A percentile compares a stretch with the other conserved stretches of the same genome.
These are phyloP conservation scores for Cutaneotrichosporon spelunceum DNA, from an alignment of 1,284 basidiomycete genomes.

Conservation along the genomic window DNA sequence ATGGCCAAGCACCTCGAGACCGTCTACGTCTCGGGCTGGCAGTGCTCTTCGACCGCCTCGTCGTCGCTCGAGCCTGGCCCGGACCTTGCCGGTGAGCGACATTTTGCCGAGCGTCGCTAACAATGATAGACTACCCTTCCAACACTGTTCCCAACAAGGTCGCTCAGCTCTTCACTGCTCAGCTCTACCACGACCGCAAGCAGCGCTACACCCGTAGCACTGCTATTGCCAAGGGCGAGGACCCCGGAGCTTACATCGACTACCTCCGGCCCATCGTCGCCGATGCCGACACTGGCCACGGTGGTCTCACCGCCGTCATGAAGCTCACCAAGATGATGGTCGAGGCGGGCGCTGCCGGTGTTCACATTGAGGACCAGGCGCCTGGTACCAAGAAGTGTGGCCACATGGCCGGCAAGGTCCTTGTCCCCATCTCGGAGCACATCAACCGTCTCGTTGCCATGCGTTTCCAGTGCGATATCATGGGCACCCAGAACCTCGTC, in stretches of 20 bases:
- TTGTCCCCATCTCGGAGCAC: constrained; percentile 67
- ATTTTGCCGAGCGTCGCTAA: constrained; percentile 11
- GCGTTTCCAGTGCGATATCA: constrained; percentile 73
- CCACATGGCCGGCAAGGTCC: constrained; percentile 69
- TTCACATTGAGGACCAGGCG: constrained; percentile 77
- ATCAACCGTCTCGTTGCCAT: constrained; percentile 75
- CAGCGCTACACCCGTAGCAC: constrained; percentile 62
- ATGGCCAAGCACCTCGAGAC: constrained; percentile 94
- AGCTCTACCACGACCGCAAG: constrained; percentile 62
- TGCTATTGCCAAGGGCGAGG: constrained; percentile 55
- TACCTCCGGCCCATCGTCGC: constrained; percentile 91
- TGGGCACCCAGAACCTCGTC: constrained; percentile 73
- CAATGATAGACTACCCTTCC: constrained; percentile 56
- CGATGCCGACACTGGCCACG: constrained; percentile 77
- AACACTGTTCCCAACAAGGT: constrained; percentile 65
- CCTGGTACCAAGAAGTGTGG: constrained; percentile 58
- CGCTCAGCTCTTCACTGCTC: constrained; percentile 62
- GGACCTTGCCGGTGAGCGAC: constrained; percentile 67
- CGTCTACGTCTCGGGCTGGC: constrained; percentile 96
- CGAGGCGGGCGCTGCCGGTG: constrained; percentile 67
- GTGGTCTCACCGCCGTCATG: constrained; percentile 87
- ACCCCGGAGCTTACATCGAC: constrained; percentile 59
- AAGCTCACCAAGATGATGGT: constrained; percentile 81
- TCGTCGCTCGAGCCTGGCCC: constrained; percentile 97
- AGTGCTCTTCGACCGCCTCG: constrained; percentile 78